Evolutionary conservation across 139 green algal genomes (phyloP), one percentile per base, ranked within the genome.

Genomic region (Spirogloea muscicola): DNA sequence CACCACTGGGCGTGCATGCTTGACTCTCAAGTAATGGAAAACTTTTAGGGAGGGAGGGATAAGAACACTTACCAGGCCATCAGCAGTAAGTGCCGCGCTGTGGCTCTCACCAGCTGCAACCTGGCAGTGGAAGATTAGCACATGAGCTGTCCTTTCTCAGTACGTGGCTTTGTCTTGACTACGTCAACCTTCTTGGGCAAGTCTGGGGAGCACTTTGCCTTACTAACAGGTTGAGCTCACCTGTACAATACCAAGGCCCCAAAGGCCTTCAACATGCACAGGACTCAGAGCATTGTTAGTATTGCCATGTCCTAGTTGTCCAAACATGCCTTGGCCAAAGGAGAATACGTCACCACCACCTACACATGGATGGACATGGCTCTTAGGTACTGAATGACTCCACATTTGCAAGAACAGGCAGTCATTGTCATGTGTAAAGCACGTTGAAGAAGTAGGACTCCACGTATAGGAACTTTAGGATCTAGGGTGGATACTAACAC

Each of bases 91-190:
- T 0, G 87, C 90, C 1, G 70, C 83, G 40, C 64, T 89, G 80
- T 95, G 90, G 61, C 81, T 78, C 31, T 95, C 87, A 0, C 90
- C 90, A 39, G 68, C 83, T 7, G 86, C 18, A 33, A 62, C 6
- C 52, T 62, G 52, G 6, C 52, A 39, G n/a, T 55, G n/a, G 46
- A 55, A 55, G n/a, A 55, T n/a, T n/a, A 55, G n/a, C 46, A 55
- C 46, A 55, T 55, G n/a, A 21, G n/a, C n/a, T 55, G 46, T 55
- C n/a, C n/a, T 51, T 10, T 13, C 10, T 51, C 10, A 10, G 43
- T 51, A 13, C 13, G 43, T 51, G n/a, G n/a, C n/a, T n/a, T n/a
- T n/a, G n/a, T n/a, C n/a, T n/a, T n/a, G n/a, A n/a, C n/a, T n/a
- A n/a, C n/a, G n/a, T n/a, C n/a, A n/a, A n/a, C n/a, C n/a, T n/a